These are phyloP conservation scores for Mycothermus thermophilus DNA, from an alignment of 495 filamentous ascomycete genomes.

Conservation along the genomic window DNA sequence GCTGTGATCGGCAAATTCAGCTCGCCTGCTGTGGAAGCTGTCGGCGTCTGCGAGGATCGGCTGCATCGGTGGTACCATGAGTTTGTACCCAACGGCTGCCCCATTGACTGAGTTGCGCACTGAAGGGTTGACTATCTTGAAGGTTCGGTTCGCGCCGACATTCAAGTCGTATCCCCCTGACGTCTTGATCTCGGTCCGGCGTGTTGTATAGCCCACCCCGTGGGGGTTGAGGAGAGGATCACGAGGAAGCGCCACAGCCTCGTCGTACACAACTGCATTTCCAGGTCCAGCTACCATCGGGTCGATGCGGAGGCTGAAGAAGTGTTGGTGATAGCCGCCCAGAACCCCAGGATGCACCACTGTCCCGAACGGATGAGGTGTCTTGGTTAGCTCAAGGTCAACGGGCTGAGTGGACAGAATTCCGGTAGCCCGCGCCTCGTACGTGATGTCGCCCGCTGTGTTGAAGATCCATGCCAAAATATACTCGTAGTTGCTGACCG, in stretches of 20 bases:
- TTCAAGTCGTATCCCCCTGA: conserved; percentile 44
- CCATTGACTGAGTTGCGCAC: conserved; percentile 59
- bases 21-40: conserved; percentile 55
- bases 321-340: conserved; percentile 66
- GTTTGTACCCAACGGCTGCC: conserved; percentile 66
- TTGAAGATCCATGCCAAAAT: conserved; percentile 78
- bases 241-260: conserved; percentile 34
- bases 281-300: conserved; percentile 63
- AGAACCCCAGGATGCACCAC: conserved; percentile 78
- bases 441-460: conserved; percentile 63
- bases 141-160: conserved; percentile 47
- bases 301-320: conserved; percentile 79
- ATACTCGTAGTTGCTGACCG: conserved; percentile 73
- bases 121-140: conserved; percentile 65
- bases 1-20: conserved; percentile 70
- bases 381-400: conserved; percentile 48
- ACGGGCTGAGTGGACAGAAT: conserved; percentile 76
- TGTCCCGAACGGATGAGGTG: conserved; percentile 50
- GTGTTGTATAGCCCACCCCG: conserved; percentile 61
- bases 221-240: conserved; percentile 59
- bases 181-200: conserved; percentile 45
- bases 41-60: conserved; percentile 59
- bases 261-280: conserved; percentile 59
- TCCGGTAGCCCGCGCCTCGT: conserved; percentile 77
- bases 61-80: conserved; percentile 61